A percentile compares a stretch with the other conserved stretches of the same genome.
Conservation (phyloP, 768 basidiomycete genomes). For the Russula emetica region DNA sequence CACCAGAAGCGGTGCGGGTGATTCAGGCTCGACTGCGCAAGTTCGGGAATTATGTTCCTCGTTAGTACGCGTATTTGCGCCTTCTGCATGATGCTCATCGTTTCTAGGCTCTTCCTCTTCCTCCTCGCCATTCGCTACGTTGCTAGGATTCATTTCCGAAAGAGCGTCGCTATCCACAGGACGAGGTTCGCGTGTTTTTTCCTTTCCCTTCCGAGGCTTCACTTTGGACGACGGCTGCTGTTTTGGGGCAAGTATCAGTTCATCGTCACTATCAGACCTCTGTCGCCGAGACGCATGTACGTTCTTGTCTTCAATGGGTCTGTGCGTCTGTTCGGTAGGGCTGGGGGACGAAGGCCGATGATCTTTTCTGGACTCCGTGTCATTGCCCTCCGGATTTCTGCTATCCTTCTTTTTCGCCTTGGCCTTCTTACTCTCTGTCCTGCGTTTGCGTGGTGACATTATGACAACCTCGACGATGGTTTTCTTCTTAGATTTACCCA, state of each 20-base stretch:
- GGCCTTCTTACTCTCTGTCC: conserved; percentile 24
- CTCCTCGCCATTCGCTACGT: not conserved
- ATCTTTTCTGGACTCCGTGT: conserved; percentile 15
- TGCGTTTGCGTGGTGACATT: conserved; percentile 29
- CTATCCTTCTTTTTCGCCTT: conserved; percentile 14
- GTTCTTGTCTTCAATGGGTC: not conserved
- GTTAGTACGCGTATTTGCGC: not conserved
- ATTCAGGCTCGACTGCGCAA: not conserved
- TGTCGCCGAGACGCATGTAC: not conserved
- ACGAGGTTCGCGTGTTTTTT: not conserved
- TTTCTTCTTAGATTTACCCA: conserved; percentile 22
- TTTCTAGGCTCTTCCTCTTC: not conserved
- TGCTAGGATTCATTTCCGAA: not conserved
- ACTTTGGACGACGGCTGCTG: conserved; percentile 19
- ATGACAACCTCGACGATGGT: conserved; percentile 28
- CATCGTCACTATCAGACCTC: conserved; percentile 21
- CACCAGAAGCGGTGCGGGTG: not conserved
- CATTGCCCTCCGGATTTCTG: conserved; percentile 15
- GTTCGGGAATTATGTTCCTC: not conserved
- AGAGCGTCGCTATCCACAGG: not conserved
- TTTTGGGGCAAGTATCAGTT: conserved; percentile 14
- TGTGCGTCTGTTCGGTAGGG: not conserved
- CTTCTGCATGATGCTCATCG: not conserved
- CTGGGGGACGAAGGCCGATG: not conserved
- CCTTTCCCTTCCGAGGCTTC: conserved; percentile 25